Evolutionary conservation across 352 stramenopile species (phyloP).

Genomic region (Phytophthora tentaculata): DNA sequence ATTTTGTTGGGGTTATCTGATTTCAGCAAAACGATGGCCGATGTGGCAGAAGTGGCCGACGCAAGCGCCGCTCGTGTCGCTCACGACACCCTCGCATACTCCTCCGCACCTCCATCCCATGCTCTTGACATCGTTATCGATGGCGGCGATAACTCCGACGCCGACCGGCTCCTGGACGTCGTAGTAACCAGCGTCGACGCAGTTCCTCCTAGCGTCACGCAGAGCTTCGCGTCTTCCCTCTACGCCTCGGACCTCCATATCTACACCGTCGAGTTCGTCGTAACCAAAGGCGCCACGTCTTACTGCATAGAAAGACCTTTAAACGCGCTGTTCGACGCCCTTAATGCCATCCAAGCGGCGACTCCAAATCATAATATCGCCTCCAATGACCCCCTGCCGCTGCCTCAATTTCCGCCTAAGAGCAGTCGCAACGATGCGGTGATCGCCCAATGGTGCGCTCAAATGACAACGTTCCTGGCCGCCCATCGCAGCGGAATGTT

Average conservation of each 20-base stretch:
- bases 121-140: neutral
- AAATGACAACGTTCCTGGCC: slow-evolving; percentile 65
- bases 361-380: slow-evolving; percentile 1
- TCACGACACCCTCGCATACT: neutral
- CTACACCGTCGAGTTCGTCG: slow-evolving; percentile 68
- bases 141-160: neutral
- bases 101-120: neutral
- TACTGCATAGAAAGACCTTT: slow-evolving; percentile 65
- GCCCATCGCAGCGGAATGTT: slow-evolving; percentile 35
- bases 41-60: neutral
- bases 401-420: slow-evolving; percentile 63
- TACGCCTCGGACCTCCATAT: slow-evolving; percentile 39
- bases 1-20: too few species aligned
- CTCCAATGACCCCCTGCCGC: neutral
- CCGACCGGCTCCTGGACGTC: slow-evolving; percentile 57
- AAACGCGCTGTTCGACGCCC: slow-evolving; percentile 43
- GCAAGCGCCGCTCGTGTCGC: slow-evolving; percentile 6
- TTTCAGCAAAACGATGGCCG: neutral
- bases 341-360: slow-evolving; percentile 36
- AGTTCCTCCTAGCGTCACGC: slow-evolving; percentile 38
- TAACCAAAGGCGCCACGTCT: slow-evolving; percentile 54
- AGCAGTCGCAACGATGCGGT: slow-evolving; percentile 50
- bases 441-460: slow-evolving; percentile 71
- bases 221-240: slow-evolving; percentile 47
- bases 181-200: slow-evolving; percentile 72